Base-by-base conservation (phyloP, 2,329 filamentous ascomycete genomes). In the Cladophialophora carrionii region DNA sequence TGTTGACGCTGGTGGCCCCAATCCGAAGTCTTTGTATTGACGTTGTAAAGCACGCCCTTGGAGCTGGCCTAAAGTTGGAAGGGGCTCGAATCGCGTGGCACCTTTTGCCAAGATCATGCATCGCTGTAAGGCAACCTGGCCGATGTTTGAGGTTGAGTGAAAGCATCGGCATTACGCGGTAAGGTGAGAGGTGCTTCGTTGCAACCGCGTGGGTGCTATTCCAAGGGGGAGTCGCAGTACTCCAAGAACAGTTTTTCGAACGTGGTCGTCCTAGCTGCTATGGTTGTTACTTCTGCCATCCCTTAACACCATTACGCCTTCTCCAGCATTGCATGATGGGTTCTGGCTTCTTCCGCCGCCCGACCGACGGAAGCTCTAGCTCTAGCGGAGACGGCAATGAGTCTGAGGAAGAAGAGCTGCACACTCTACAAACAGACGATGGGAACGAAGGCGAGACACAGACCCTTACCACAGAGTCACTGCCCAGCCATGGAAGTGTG, bases 341-440 rank as follows among this genome's bases (percentile, higher is more conserved):
- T 65, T 70, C 68, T 32, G 59, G 56, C 24, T 70, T 70, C 62
- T 70, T 70, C 46, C 68, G 68, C 9, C 64, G 66, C 20, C 68
- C 68, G 43, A 60, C 56, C 49, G 68, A 69, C 56, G 62, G 34
- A 22, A 67, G 64, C 46, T 67, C 67, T 32, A 61, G 62, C 57
- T 66, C 65, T 8, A 62, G 63, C 43, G 68, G 63, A 34, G 67
- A 65, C 20, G 46, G 20, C 20, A 57, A 60, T 41, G 53, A 41
- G 3, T 61, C 66, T 20, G 62, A 65, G 34, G 55, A 62, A 20
- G 57, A 49, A 26, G 57, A 63, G 10, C 6, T 32, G 24, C 55
- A 53, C 17, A 7, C 29, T 48, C 58, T 58, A 49, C 55, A 57
- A 12, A 9, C 57, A 4, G 31, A 63, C 9, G 41, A 59, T 26